Conservation (phyloP, 345 rosid species). For the Lepidium sativum region DNA sequence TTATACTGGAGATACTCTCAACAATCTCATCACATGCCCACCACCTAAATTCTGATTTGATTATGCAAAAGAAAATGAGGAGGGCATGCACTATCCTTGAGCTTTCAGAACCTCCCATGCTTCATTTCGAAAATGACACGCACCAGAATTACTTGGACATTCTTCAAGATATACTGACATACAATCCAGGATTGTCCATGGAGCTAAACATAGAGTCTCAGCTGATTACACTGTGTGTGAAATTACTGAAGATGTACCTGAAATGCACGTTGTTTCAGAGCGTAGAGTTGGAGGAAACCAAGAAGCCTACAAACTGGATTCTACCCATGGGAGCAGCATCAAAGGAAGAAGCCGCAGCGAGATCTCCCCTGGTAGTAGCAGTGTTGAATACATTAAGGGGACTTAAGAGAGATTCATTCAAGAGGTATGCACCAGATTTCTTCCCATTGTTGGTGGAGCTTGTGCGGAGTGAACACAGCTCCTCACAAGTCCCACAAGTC, state of each 20-base stretch:
- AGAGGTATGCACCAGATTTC: constrained; percentile 39
- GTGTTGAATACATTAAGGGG: constrained; percentile 48
- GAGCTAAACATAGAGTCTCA: constrained; percentile 51
- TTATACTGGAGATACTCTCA: constrained; percentile 49
- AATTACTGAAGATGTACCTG: constrained; percentile 55
- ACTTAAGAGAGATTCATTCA: constrained; percentile 47
- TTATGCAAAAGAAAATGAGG: constrained; percentile 58
- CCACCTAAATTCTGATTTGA: constrained; percentile 44
- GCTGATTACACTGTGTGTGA: constrained; percentile 45
- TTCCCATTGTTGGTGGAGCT: constrained; percentile 80
- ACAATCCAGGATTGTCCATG: constrained; percentile 34
- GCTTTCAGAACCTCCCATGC: constrained; percentile 71
- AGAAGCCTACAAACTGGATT: constrained; percentile 41
- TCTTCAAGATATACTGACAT: constrained; percentile 42
- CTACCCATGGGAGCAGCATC: constrained; percentile 60
- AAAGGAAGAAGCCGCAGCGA: constrained; percentile 77
- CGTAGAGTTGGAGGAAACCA: constrained; percentile 22
- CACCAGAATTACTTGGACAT: constrained; percentile 60
- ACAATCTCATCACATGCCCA: constrained; percentile 60
- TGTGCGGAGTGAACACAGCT: constrained; percentile 74
- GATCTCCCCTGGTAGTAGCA: constrained; percentile 53
- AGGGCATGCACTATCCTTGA: constrained; percentile 64
- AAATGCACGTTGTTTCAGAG: constrained; percentile 33
- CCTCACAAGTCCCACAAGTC: constrained; percentile 62
- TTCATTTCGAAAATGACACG: constrained; percentile 84